phyloP scores from a whole-genome alignment of 495 filamentous ascomycete genomes.

The Penicillium soppii region DNA sequence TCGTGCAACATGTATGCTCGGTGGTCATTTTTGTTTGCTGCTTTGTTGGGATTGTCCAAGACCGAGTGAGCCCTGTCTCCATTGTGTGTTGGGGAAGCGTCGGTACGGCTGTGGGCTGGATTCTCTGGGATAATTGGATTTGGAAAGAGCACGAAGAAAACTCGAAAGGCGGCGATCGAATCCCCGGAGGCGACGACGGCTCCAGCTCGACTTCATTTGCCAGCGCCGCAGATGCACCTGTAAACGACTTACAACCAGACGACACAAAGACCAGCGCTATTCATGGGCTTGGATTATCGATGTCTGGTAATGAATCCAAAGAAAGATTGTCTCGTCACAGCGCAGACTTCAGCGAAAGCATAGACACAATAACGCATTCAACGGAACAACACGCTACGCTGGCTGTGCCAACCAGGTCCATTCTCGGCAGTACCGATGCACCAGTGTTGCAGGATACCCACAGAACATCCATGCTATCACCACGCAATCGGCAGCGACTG shows the following conservation, averaged over 20 bases:
- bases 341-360: slow-evolving; percentile 14
- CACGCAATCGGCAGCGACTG: slow-evolving; percentile 64
- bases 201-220: slow-evolving; percentile 47
- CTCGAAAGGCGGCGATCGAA: slow-evolving; percentile 28
- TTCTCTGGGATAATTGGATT: slow-evolving; percentile 88
- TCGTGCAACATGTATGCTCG: slow-evolving; percentile 93
- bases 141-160: slow-evolving; percentile 56
- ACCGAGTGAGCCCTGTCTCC: slow-evolving; percentile 79
- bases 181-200: slow-evolving; percentile 43
- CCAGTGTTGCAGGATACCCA: slow-evolving; percentile 16
- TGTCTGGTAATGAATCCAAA: slow-evolving; percentile 31
- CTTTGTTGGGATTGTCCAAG: slow-evolving; percentile 86
- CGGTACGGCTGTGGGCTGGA: slow-evolving; percentile 84
- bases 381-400: slow-evolving; percentile 9
- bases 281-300: slow-evolving; percentile 49
- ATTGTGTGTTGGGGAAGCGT: slow-evolving; percentile 82
- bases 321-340: slow-evolving; percentile 23
- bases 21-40: slow-evolving; percentile 92
- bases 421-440: slow-evolving; percentile 9
- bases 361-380: slow-evolving; percentile 4
- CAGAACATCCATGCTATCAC: slow-evolving; percentile 46
- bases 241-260: slow-evolving; percentile 19
- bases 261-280: slow-evolving; percentile 33
- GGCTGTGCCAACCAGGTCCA: slow-evolving; percentile 7
- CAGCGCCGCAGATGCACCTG: slow-evolving; percentile 35